Evolutionary conservation across 441 rosid genomes (phyloP), one percentile per base, ranked within the genome.

Genomic region (Populus hybrid): DNA sequence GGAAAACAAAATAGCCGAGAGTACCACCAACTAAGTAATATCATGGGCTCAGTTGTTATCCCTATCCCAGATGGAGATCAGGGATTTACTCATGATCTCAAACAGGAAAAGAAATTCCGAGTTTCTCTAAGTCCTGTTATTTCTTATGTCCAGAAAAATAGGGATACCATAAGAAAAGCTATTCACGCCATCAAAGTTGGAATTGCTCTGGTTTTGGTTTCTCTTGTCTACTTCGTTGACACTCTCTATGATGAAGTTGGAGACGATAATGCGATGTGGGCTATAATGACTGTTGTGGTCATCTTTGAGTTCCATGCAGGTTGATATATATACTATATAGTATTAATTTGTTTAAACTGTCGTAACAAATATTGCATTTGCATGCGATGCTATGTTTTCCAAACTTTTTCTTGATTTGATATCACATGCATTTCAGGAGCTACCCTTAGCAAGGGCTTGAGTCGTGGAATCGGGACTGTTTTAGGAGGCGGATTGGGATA

Each of bases 401-500:
- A 18, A 6, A 21, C 21, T 24, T 21, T 23, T 75, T 71, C 7
- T 45, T 45, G 5, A 33, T 14, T 26, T 61, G 38, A 31, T 64
- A 67, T 68, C 23, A 35, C 76, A 14, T 64, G 28, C 23, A 11
- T 24, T 28, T 10, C 78, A 94, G 99, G 97, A 65, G 97, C 99
- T 21, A 91, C 92, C 33, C 84, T 94, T 9, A 82, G 94, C 78
- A 94, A 94, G 76, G 97, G 99, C 35, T 69, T 93, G 71, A 92
- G 92, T 29, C 90, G 97, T 12, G 94, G 92, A 71, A 69, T 91
- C 33, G 99, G 97, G 82, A 93, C 97, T 7, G 50, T 92, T 77
- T 6, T 90, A 29, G 99, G 97, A 33, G 95, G 93, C 53, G 92
- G 86, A 8, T 76, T 94, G 78, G 99, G 97, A 21, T 89, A 88